Percentiles rank a stretch among this genome's conserved stretches.
Conservation (phyloP, 805 yeast genomes). For the Saccharomycopsis fermentans region DNA sequence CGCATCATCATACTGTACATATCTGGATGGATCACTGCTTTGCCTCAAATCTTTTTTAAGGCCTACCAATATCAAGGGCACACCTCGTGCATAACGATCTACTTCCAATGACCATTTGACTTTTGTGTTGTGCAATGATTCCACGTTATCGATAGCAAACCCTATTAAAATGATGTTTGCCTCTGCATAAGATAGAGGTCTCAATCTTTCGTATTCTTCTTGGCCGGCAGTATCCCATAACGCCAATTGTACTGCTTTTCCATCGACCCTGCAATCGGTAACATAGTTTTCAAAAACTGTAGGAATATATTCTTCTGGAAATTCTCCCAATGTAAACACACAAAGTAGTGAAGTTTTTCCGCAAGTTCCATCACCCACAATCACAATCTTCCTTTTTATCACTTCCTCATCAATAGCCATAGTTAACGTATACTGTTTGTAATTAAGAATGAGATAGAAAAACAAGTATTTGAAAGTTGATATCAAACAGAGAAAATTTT, state of each 20-base stretch:
- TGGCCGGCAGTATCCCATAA: conserved; percentile 97
- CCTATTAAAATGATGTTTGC: conserved; percentile 83
- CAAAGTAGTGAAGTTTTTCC: conserved; percentile 87
- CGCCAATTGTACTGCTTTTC: conserved; percentile 79
- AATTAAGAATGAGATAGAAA: too few species aligned
- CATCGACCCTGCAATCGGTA: conserved; percentile 89
- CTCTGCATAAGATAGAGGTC: conserved; percentile 80
- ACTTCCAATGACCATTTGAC: conserved; percentile 87
- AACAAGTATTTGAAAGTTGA: too few species aligned
- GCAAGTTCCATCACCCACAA: conserved; percentile 93
- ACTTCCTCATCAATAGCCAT: background rate
- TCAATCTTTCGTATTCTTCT: conserved; percentile 83
- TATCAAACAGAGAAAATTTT: too few species aligned
- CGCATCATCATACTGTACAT: conserved; percentile 50
- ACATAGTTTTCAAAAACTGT: conserved; percentile 93
- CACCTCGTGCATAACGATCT: conserved; percentile 64
- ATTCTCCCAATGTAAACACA: conserved; percentile 86
- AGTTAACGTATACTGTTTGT: background rate
- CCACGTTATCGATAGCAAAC: conserved; percentile 76
- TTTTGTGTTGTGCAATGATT: conserved; percentile 72
- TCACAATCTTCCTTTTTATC: conserved; percentile 66
- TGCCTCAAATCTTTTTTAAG: conserved; percentile 72
- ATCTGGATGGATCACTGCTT: conserved; percentile 28
- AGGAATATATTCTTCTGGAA: conserved; percentile 87
- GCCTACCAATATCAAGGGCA: conserved; percentile 73